Evolutionary conservation across 202 grass and related monocot genomes (phyloP), one percentile per base, ranked within the genome.

Genomic region (Dendrocalamus latiflorus): DNA sequence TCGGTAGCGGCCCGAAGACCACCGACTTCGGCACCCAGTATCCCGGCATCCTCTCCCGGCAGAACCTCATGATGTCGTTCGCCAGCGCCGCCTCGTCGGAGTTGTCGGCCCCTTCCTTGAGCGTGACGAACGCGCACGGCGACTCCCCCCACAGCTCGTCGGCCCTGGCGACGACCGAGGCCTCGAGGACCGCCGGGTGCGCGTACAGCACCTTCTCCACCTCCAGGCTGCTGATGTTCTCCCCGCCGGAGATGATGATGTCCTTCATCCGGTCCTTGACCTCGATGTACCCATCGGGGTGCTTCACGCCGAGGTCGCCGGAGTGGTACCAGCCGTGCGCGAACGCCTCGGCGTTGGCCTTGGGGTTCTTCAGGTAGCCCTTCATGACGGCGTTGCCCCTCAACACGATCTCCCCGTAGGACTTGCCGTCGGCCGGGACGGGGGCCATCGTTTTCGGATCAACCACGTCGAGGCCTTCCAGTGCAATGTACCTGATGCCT

Each of bases 171-270:
- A 98, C 92, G 1, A 98, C 92, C 15, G 92, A 89, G 1, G 53
- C 86, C 80, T 98, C 95, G 0, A 93, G 88, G 41, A 98, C 83
- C 9, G 84, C 92, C 38, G 95, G 92, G 64, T 98, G 92, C 57
- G 47, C 48, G 75, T 80, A 85, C 68, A 98, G n/a, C 34, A 84
- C 83, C 73, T 88, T 89, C 86, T 98, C 95, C 43, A 98, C 90
- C 82, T 98, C 95, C 65, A 98, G 68, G 66, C 83, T 98, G 75
- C 89, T 93, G 70, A 98, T 95, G 68, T 98, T 98, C 89, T 95
- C 95, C 9, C 90, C 92, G 12, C 95, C 95, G 9, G 95, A 94
- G 82, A 94, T 94, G 50, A 98, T 93, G 68, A 98, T 91, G 84
- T 93, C 95, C 89, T 95, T 98, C 43, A 92, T 87, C 43, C 92